Percentiles rank a stretch among this genome's conserved stretches.
phyloP scores from a whole-genome alignment of 106 monocot species.

The Ottelia alismoides region DNA sequence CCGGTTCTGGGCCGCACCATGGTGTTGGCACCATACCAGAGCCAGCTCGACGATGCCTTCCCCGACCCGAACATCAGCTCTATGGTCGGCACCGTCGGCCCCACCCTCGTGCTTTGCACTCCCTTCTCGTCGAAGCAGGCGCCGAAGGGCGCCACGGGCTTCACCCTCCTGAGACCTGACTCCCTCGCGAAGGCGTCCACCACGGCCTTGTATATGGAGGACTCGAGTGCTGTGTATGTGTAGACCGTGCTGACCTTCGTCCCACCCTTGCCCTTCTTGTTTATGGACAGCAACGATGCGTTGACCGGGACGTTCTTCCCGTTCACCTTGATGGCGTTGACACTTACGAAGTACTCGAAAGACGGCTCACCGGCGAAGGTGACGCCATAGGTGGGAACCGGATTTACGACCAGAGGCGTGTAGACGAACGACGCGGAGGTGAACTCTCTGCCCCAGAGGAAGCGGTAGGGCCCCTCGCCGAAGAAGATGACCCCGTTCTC shows the following conservation, averaged over 20 bases:
- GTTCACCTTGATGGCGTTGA: slow-evolving; percentile 32
- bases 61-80: slow-evolving; percentile 22
- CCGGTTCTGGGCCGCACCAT: slow-evolving; percentile 31
- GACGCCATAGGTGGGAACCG: slow-evolving; percentile 39
- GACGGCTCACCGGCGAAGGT: slow-evolving; percentile 31
- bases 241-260: slow-evolving; percentile 49
- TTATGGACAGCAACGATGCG: slow-evolving; percentile 26
- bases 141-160: slow-evolving; percentile 7
- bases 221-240: slow-evolving; percentile 36
- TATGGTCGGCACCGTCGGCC: slow-evolving; percentile 20
- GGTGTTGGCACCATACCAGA: slow-evolving; percentile 23
- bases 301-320: slow-evolving; percentile 19
- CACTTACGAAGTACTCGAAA: slow-evolving; percentile 50
- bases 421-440: slow-evolving; percentile 36
- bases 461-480: slow-evolving; percentile 49
- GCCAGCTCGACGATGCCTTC: slow-evolving; percentile 16
- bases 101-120: slow-evolving; percentile 6
- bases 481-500: slow-evolving; percentile 46
- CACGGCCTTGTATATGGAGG: slow-evolving; percentile 38
- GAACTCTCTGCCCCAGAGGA: slow-evolving; percentile 22
- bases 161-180: background rate
- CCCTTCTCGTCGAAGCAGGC: slow-evolving; percentile 13
- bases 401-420: slow-evolving; percentile 53
- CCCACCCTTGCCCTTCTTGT: slow-evolving; percentile 33
- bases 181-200: slow-evolving; percentile 13